Evolutionary conservation across 345 rosid genomes (phyloP), one percentile per base, ranked within the genome.

Genomic region (Corymbia maculata): DNA sequence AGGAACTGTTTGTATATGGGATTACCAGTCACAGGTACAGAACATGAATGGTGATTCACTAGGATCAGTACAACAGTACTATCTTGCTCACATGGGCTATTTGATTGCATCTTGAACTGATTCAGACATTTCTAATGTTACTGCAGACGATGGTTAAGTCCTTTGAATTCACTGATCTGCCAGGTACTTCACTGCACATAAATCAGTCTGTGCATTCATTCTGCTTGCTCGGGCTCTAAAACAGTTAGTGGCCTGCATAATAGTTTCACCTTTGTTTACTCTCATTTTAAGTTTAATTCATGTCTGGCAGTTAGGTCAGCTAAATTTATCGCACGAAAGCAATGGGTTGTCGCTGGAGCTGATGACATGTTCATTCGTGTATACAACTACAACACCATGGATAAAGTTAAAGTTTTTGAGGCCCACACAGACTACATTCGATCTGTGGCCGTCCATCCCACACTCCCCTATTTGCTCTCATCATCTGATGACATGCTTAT

Each of bases 401-500:
- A 94, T 85, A 98, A 93, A 89, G 93, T 97, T 82, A 98, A 98
- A 91, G 98, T 96, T 86, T 95, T 98, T 90, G 99, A 97, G 92
- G 99, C 99, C 47, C 99, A 98, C 89, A 95, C 96, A 42, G 99
- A 98, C 91, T 98, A 93, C 94, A 97, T 98, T 88, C 94, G 99
- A 90, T 95, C 98, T 68, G 95, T 98, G 90, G 95, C 98, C 66
- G 97, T 97, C 89, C 99, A 98, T 91, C 99, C 99, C 75, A 95
- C 95, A 15, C 96, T 94, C 89, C 99, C 99, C 10, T 96, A 94
- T 89, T 96, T 98, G 92, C 89, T 98, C 91, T 97, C 99, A 79
- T 93, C 98, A 52, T 98, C 99, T 47, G 99, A 98, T 95, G 99
- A 98, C 93, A 98, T 95, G 98, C 98, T 96, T 90, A 95, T 98